Conservation (phyloP, 2,329 filamentous ascomycete species). For the Colletotrichum trifolii region DNA sequence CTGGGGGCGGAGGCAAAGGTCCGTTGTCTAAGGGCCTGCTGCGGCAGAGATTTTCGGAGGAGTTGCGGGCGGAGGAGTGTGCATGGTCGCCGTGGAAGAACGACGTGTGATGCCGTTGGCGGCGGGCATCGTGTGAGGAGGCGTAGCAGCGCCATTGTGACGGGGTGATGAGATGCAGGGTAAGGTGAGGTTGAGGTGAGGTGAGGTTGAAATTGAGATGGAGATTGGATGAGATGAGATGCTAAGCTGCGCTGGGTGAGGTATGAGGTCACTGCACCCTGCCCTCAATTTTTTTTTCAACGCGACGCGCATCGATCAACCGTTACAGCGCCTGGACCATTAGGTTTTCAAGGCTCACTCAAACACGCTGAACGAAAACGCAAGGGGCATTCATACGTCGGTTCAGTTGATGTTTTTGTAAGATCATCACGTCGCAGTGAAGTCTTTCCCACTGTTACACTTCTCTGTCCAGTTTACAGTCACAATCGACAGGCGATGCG, state of each 20-base stretch:
- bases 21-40: constrained; percentile 15
- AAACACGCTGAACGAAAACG: too few species aligned
- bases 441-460: too few species aligned
- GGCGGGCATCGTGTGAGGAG: constrained; percentile 6
- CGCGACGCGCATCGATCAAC: constrained; percentile 21
- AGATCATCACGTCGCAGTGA: too few species aligned
- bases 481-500: too few species aligned
- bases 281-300: not conserved
- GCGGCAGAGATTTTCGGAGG: constrained; percentile 30
- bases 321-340: not conserved
- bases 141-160: constrained; percentile 25
- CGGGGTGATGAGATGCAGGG: not conserved
- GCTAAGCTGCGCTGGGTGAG: not conserved
- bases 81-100: constrained; percentile 17
- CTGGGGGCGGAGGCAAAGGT: constrained; percentile 28
- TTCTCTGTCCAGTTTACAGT: too few species aligned
- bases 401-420: too few species aligned
- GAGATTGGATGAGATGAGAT: constrained; percentile 26
- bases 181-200: not conserved
- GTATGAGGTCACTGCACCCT: constrained; percentile 30
- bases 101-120: not conserved
- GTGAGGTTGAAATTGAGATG: constrained; percentile 1
- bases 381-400: too few species aligned
- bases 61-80: constrained; percentile 12
- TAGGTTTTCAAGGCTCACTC: too few species aligned